Conservation (phyloP, 345 rosid genomes). For the Sonneratia alba region DNA sequence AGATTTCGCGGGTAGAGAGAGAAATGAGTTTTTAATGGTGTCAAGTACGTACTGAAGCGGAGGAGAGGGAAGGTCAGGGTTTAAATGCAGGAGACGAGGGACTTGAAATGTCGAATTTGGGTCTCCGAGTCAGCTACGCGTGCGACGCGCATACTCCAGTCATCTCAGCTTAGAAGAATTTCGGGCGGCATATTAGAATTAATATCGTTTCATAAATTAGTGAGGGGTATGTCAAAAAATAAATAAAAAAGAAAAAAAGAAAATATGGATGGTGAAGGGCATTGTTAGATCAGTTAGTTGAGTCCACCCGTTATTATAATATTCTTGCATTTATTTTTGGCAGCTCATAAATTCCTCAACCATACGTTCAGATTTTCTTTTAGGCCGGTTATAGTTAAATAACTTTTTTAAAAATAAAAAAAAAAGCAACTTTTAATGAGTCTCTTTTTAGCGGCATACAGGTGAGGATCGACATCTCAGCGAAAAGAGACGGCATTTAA, state of each 20-base stretch:
- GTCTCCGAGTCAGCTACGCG: neutral
- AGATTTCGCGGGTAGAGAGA: neutral
- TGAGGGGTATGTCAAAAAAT: no score
- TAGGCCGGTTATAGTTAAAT: no score
- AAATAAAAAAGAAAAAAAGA: no score
- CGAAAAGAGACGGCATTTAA: neutral
- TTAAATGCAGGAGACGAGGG: conserved; percentile 40
- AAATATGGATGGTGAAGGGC: no score
- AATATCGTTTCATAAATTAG: neutral
- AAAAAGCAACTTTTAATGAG: no score
- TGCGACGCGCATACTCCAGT: no score
- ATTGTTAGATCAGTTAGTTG: no score
- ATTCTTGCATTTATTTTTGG: no score
- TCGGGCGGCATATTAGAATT: no score
- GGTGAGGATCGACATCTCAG: neutral
- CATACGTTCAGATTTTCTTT: neutral
- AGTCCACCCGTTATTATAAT: no score
- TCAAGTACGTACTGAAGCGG: neutral
- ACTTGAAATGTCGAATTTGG: conserved; percentile 12
- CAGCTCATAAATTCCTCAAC: neutral
- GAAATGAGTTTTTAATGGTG: neutral
- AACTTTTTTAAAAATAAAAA: no score
- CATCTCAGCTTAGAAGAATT: neutral
- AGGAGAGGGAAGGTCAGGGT: conserved; percentile 40
- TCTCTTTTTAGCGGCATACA: neutral